Evolutionary conservation across 129 eudicot species (phyloP), one percentile per base, ranked within the genome.

Genomic region (Gnaphalium uliginosum): DNA sequence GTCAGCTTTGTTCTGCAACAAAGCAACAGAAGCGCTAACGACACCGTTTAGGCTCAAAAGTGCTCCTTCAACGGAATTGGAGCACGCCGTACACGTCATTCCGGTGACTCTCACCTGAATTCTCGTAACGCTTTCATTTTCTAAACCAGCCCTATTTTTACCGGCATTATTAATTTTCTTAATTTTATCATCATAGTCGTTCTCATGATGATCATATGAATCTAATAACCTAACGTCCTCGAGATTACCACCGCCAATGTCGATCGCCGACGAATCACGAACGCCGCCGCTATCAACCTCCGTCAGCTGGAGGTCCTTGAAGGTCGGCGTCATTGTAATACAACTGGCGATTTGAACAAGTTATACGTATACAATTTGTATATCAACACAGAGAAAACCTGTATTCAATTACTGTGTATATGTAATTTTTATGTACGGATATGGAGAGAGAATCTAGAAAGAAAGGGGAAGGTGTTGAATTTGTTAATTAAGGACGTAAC

Each of bases 61-160:
- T 25, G 98, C 98, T 61, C 83, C 87, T 81, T 92, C 92, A 18
- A 89, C 96, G 46, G 98, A 87, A 81, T 84, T 89, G 0, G 94
- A 87, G 65, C 98, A 92, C 32, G 98, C 98, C 0, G 98, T 83
- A 76, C 98, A 89, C 11, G 96, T 89, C 98, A 92, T 92, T 73
- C 98, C 98, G n/a, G 86, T 84, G 41, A 92, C 84, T 22, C 91
- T 71, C 41, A 92, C 88, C 87, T 86, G 90, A 81, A 92, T 81
- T 68, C 83, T 86, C 80, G 72, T 70, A 51, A 72, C 68, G 19
- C 72, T 68, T 65, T 24, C 62, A 19, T 68, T 56, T 33, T 22
- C 68, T 6, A 8, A 5, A 59, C 58, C 77, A 3, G 50, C 50
- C 50, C 17, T 43, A 43, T 43, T 10, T 27, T 62, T 26, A 5